Base-by-base conservation (phyloP, 352 stramenopile species). In the Globisporangium yorkense region DNA sequence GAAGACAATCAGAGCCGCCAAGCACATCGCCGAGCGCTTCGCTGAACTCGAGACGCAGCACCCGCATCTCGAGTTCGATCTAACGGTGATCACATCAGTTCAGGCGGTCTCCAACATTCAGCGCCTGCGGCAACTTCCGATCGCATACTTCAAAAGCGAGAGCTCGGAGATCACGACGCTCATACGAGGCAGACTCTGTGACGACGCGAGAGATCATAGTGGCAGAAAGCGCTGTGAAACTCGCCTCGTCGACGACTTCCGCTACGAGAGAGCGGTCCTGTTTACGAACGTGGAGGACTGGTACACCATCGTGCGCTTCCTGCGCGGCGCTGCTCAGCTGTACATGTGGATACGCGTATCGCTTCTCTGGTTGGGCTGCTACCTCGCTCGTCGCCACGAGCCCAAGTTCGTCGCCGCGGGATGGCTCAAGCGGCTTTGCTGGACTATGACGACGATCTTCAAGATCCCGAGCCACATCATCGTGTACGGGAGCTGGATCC, bases 311-410 rank as follows among this genome's bases (percentile, higher is more conserved):
- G 60, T 67, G 15, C 59, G 51, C 10, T 21, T 61, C 3, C 52
- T 87, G 13, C 74, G 74, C 27, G 71, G 64, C 0, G 9, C 54
- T 0, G 66, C 63, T 0, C 77, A 87, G 27, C 0, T 44, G 0
- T 87, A 82, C 41, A 66, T 87, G 13, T 87, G 77, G 77, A 18
- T 81, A 29, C 72, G 77, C 7, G 20, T 82, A 8, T 1, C 37
- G 2, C 48, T 68, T 2, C 45, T 85, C 10, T 60, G 50, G 46
- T 20, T 35, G 8, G 66, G 63, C 4, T 73, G 66, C 46, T 63
- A 67, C 27, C 20, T 53, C 10, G 63, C 66, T 6, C 47, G 62
- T 51, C 21, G n/a, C 6, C 29, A 18, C 7, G 66, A 76, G 47
- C 41, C 29, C 13, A 71, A 64, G 40, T 56, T 62, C 41, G 5